Percentiles rank a stretch among this genome's conserved stretches.
phyloP scores from a whole-genome alignment of 768 basidiomycete species.

The Suillus placidus region DNA sequence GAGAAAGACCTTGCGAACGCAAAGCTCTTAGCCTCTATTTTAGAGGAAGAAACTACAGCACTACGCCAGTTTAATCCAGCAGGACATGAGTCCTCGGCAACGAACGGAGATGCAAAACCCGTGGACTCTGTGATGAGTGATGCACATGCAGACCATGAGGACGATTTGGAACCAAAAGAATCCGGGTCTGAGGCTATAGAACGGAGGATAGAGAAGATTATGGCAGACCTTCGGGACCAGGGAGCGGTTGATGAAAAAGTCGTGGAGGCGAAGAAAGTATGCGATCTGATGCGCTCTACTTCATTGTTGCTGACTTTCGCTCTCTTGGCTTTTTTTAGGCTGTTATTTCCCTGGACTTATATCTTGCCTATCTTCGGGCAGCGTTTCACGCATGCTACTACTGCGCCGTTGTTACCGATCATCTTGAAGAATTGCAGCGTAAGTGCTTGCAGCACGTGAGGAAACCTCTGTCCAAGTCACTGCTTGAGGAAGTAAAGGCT shows the following conservation, averaged over 20 bases:
- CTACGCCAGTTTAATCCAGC: conserved; percentile 48
- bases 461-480: conserved; percentile 65
- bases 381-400: conserved; percentile 98
- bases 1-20: conserved; percentile 80
- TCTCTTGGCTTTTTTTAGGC: conserved; percentile 50
- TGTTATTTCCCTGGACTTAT: conserved; percentile 85
- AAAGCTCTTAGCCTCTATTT: conserved; percentile 66
- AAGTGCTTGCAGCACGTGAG: conserved; percentile 93
- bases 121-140: conserved; percentile 36
- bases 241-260: conserved; percentile 65
- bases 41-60: conserved; percentile 70
- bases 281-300: conserved; percentile 17
- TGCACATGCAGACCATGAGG: conserved; percentile 39
- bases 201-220: conserved; percentile 74
- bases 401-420: conserved; percentile 90
- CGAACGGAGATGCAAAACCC: conserved; percentile 31
- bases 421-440: conserved; percentile 92
- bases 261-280: conserved; percentile 72
- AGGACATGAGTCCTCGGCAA: conserved; percentile 19
- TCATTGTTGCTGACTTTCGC: conserved; percentile 11
- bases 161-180: conserved; percentile 59
- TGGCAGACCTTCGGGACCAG: conserved; percentile 70
- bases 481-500: conserved; percentile 63
- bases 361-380: conserved; percentile 89
- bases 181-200: conserved; percentile 81